phyloP scores from a whole-genome alignment of 306 rosid species.

The Cicer bijugum region DNA sequence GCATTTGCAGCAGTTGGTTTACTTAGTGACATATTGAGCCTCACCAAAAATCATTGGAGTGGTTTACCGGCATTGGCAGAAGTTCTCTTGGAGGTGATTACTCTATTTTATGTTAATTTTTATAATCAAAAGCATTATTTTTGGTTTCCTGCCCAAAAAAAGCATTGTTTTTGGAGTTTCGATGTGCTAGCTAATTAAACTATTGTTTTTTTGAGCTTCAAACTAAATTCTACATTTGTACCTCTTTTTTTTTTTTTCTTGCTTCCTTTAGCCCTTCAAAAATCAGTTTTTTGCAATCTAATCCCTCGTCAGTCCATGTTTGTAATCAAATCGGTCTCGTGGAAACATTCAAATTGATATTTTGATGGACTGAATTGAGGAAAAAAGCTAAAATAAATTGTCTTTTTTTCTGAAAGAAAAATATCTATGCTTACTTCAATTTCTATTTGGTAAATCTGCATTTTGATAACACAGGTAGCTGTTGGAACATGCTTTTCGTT shows the following conservation, averaged over 20 bases:
- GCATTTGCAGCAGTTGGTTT: conserved; percentile 91
- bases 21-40: conserved; percentile 67
- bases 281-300: conserved; percentile 26
- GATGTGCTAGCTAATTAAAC: conserved; percentile 5
- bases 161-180: conserved; percentile 35
- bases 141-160: neutral
- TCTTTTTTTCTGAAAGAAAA: neutral
- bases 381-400: conserved; percentile 10
- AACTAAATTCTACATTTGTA: neutral
- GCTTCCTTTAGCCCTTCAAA: conserved; percentile 1
- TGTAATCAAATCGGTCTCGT: conserved; percentile 25
- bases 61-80: conserved; percentile 66
- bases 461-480: conserved; percentile 66
- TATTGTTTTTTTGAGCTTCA: neutral
- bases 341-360: conserved; percentile 27
- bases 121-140: neutral
- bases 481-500: conserved; percentile 81
- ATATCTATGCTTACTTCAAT: conserved; percentile 10
- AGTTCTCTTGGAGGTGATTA: conserved; percentile 69
- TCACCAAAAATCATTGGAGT: conserved; percentile 58
- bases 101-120: conserved; percentile 18
- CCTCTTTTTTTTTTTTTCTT: neutral
- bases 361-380: conserved; percentile 17
- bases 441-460: conserved; percentile 38
- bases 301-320: conserved; percentile 7